Conservation (phyloP, 495 filamentous ascomycete genomes). For the Podospora sp. region DNA sequence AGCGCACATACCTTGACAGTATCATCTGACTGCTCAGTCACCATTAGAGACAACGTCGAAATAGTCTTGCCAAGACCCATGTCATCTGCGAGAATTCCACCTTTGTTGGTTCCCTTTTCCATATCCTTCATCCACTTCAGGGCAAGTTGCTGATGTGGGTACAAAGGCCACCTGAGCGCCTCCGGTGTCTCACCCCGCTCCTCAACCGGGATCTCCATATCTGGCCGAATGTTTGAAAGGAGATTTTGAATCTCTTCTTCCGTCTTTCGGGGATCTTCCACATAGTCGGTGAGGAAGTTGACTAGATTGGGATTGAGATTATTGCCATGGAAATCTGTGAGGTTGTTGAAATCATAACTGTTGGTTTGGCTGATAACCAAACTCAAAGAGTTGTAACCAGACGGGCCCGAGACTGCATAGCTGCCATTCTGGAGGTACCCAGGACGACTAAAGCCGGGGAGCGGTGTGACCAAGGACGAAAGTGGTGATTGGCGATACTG, state of each 20-base stretch:
- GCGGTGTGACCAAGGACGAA: background rate
- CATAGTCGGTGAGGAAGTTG: constrained; percentile 43
- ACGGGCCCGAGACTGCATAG: background rate
- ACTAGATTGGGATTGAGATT: constrained; percentile 28
- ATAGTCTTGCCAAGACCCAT: constrained; percentile 99
- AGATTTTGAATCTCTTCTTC: constrained; percentile 67
- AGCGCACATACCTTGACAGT: constrained; percentile 33
- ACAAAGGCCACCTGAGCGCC: constrained; percentile 68
- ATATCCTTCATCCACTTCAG: constrained; percentile 81
- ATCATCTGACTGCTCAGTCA: constrained; percentile 67
- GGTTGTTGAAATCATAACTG: constrained; percentile 27
- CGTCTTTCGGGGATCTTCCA: constrained; percentile 60
- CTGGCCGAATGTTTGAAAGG: constrained; percentile 73
- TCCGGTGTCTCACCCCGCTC: constrained; percentile 73
- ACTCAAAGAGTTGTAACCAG: background rate
- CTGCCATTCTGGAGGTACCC: constrained; percentile 5
- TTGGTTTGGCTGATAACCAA: constrained; percentile 30
- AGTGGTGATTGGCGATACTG: background rate
- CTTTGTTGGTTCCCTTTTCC: constrained; percentile 76
- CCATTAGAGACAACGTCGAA: constrained; percentile 80
- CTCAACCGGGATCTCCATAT: constrained; percentile 65
- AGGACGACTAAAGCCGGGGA: background rate
- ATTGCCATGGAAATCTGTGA: constrained; percentile 34
- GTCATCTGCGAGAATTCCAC: constrained; percentile 85
- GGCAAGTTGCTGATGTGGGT: constrained; percentile 83